A percentile compares a stretch with the other conserved stretches of the same genome.
These are phyloP conservation scores for Phoenix dactylifera DNA, from an alignment of 176 grass and related monocot species.

Conservation along the genomic window DNA sequence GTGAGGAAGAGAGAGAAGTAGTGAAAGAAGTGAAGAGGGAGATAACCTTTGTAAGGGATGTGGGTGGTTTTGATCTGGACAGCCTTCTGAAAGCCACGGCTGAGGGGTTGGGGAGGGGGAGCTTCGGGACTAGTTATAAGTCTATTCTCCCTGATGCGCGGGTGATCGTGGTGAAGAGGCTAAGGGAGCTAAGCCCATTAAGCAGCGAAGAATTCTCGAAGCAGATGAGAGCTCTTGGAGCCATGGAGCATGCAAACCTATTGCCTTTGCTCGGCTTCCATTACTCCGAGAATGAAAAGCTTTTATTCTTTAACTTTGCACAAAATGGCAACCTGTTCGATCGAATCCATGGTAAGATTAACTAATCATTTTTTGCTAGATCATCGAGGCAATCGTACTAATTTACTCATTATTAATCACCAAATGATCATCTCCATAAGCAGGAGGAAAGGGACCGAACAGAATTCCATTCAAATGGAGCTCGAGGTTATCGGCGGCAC, in stretches of 20 bases:
- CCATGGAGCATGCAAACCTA: slow-evolving; percentile 13
- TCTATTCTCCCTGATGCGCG: not conserved
- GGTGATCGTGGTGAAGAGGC: slow-evolving; percentile 17
- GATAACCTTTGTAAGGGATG: slow-evolving; percentile 7
- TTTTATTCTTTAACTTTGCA: slow-evolving; percentile 2
- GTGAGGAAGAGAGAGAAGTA: not conserved
- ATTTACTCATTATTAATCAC: no score
- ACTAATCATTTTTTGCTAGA: no score
- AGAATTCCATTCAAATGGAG: slow-evolving; percentile 10
- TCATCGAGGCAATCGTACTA: no score
- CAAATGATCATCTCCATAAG: not conserved
- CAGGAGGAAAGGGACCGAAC: not conserved
- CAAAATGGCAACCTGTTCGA: slow-evolving; percentile 6
- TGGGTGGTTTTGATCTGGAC: not conserved
- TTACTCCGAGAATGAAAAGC: slow-evolving; percentile 3
- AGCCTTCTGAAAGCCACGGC: slow-evolving; percentile 7
- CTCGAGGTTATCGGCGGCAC: slow-evolving; percentile 10
- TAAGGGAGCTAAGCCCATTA: slow-evolving; percentile 4
- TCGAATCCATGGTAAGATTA: slow-evolving; percentile 12
- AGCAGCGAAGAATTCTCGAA: slow-evolving; percentile 12
- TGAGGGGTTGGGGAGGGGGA: slow-evolving; percentile 4
- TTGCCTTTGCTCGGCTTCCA: slow-evolving; percentile 12
- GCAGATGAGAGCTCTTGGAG: not conserved
- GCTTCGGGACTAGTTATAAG: slow-evolving; percentile 21
- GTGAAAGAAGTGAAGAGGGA: not conserved